Percentiles rank a stretch among this genome's conserved stretches.
Evolutionary conservation across 768 basidiomycete genomes (phyloP).

Genomic region (Amanita muscaria): DNA sequence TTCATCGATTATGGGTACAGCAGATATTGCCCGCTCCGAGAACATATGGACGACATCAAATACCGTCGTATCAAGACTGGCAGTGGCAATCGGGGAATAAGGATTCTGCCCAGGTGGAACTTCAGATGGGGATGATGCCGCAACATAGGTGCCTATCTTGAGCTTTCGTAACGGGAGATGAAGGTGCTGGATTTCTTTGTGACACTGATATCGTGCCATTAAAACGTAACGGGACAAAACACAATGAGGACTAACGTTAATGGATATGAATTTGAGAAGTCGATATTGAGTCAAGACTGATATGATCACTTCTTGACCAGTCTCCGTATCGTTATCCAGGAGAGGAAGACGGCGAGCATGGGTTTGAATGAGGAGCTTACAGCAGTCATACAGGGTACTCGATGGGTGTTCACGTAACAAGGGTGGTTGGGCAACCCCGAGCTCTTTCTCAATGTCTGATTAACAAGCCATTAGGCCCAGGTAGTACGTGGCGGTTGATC

Average conservation of each 20-base stretch:
- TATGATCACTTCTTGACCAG: slow-evolving; percentile 91
- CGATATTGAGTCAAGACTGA: slow-evolving; percentile 96
- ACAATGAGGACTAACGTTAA: slow-evolving; percentile 57
- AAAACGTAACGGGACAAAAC: slow-evolving; percentile 7
- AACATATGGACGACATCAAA: slow-evolving; percentile 99
- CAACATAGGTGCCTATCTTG: slow-evolving; percentile 90
- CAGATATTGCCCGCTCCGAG: slow-evolving; percentile 89
- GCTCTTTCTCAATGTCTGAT: slow-evolving; percentile 85
- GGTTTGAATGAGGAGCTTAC: slow-evolving; percentile 84
- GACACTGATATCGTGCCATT: slow-evolving; percentile 46
- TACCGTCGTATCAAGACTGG: slow-evolving; percentile 83
- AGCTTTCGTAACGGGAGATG: slow-evolving; percentile 76
- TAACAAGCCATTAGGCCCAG: slow-evolving; percentile 7
- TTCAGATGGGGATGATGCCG: slow-evolving; percentile 37
- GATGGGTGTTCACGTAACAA: slow-evolving; percentile 83
- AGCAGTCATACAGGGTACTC: slow-evolving; percentile 83
- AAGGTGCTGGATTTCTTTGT: slow-evolving; percentile 73
- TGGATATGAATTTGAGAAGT: slow-evolving; percentile 95
- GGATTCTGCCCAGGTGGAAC: slow-evolving; percentile 52
- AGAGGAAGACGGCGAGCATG: slow-evolving; percentile 92
- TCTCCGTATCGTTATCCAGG: slow-evolving; percentile 88
- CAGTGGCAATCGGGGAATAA: slow-evolving; percentile 87
- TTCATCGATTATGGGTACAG: slow-evolving; percentile 92
- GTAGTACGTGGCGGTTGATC: slow-evolving; percentile 6
- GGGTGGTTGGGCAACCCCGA: slow-evolving; percentile 89